Evolutionary conservation across 2,329 filamentous ascomycete species (phyloP).

Genomic region (Monilinia polystroma): DNA sequence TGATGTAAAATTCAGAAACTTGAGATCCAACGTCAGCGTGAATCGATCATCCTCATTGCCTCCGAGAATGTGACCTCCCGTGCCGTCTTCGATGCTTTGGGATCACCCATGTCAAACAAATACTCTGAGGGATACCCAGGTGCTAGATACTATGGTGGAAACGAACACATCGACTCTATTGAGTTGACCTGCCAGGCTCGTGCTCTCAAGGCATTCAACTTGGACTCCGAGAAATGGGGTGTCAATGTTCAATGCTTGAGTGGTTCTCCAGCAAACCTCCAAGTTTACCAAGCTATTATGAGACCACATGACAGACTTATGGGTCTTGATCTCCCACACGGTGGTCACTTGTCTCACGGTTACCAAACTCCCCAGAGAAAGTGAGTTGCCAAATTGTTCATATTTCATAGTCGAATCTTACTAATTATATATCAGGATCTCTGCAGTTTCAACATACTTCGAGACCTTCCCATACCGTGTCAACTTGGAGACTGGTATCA

Average conservation of each 20-base stretch:
- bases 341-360: conserved; percentile 92
- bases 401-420: not conserved
- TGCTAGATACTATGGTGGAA: conserved; percentile 97
- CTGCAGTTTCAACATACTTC: conserved; percentile 97
- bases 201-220: conserved; percentile 85
- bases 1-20: conserved; percentile 59
- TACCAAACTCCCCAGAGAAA: conserved; percentile 97
- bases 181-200: conserved; percentile 93
- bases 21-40: conserved; percentile 94
- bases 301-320: conserved; percentile 93
- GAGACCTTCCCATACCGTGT: conserved; percentile 98
- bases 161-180: conserved; percentile 97
- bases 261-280: conserved; percentile 92
- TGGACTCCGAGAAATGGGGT: conserved; percentile 88
- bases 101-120: conserved; percentile 96
- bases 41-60: conserved; percentile 98
- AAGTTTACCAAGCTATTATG: conserved; percentile 98
- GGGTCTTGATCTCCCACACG: conserved; percentile 95
- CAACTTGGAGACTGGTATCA: conserved; percentile 84
- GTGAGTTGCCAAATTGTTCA: conserved; percentile 46
- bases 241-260: conserved; percentile 96
- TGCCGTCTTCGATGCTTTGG: conserved; percentile 95
- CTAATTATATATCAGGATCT: conserved; percentile 61
- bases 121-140: conserved; percentile 99
- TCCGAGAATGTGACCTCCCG: conserved; percentile 99